These are phyloP conservation scores for Calonectria montana DNA, from an alignment of 2,329 filamentous ascomycete genomes.

Conservation along the genomic window DNA sequence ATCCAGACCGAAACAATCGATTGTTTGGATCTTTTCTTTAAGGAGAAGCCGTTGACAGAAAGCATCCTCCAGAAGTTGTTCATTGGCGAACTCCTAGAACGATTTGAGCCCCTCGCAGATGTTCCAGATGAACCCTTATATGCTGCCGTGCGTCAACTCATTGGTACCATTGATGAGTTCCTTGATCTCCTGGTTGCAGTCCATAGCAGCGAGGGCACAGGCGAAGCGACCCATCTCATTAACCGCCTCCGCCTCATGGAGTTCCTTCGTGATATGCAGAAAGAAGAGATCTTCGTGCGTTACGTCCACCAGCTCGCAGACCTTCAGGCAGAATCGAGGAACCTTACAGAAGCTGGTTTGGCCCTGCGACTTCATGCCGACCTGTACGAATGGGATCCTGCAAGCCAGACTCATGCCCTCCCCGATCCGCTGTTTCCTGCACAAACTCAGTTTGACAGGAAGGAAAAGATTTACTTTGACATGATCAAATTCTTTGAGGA, in stretches of 20 bases:
- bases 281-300: conserved; percentile 95
- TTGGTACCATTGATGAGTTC: conserved; percentile 88
- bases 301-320: conserved; percentile 93
- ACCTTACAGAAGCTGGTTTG: conserved; percentile 88
- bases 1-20: conserved; percentile 98
- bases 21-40: conserved; percentile 89
- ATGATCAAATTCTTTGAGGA: conserved; percentile 97
- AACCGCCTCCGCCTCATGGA: conserved; percentile 94
- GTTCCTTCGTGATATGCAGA: conserved; percentile 95
- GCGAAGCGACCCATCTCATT: conserved; percentile 85
- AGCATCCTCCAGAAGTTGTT: conserved; percentile 94
- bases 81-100: conserved; percentile 82
- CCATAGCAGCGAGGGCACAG: conserved; percentile 78
- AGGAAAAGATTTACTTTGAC: conserved; percentile 90
- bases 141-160: conserved; percentile 79
- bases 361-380: conserved; percentile 92
- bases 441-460: conserved; percentile 91
- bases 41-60: conserved; percentile 87
- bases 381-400: conserved; percentile 90
- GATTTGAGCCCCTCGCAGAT: conserved; percentile 79
- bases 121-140: conserved; percentile 79
- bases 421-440: conserved; percentile 81
- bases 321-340: conserved; percentile 79
- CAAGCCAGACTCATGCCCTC: conserved; percentile 72
- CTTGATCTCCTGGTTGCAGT: conserved; percentile 91